Conservation (phyloP, 352 stramenopile species). For the Phytophthora megakarya region DNA sequence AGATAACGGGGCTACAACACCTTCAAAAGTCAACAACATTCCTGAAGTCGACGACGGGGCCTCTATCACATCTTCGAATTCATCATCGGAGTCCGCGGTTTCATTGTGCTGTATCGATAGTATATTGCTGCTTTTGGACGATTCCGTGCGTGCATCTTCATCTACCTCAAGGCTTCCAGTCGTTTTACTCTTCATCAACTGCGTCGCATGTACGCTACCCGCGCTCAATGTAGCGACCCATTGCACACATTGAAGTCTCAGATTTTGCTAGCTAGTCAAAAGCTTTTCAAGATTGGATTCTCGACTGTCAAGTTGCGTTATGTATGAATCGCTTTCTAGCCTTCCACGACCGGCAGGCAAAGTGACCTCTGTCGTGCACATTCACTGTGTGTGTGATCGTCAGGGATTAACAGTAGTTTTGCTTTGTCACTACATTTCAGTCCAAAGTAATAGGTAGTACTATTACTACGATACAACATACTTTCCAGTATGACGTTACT, state of each 20-base stretch:
- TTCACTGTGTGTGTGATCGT: too few species aligned
- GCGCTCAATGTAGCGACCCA: constrained; percentile 8
- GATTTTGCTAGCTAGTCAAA: constrained; percentile 8
- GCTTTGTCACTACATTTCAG: too few species aligned
- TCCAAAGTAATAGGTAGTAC: too few species aligned
- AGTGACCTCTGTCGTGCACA: constrained; percentile 28
- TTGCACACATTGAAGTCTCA: not conserved
- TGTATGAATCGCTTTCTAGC: constrained; percentile 9
- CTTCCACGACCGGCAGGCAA: constrained; percentile 3
- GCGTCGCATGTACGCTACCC: not conserved
- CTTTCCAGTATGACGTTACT: too few species aligned
- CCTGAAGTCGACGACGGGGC: constrained; percentile 21
- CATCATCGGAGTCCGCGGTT: constrained; percentile 32
- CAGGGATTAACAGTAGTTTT: too few species aligned
- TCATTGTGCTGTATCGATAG: not conserved
- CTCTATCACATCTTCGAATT: constrained; percentile 36
- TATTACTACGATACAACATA: too few species aligned
- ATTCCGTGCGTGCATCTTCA: constrained; percentile 29
- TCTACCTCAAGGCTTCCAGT: constrained; percentile 11
- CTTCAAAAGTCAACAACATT: constrained; percentile 13
- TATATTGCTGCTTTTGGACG: constrained; percentile 18
- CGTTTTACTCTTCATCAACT: constrained; percentile 12
- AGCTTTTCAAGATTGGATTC: not conserved
- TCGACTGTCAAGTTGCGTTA: constrained; percentile 13
- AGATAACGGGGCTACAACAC: constrained; percentile 10